phyloP scores from a whole-genome alignment of 2,329 filamentous ascomycete genomes.

The Metarhizium anisopliae region DNA sequence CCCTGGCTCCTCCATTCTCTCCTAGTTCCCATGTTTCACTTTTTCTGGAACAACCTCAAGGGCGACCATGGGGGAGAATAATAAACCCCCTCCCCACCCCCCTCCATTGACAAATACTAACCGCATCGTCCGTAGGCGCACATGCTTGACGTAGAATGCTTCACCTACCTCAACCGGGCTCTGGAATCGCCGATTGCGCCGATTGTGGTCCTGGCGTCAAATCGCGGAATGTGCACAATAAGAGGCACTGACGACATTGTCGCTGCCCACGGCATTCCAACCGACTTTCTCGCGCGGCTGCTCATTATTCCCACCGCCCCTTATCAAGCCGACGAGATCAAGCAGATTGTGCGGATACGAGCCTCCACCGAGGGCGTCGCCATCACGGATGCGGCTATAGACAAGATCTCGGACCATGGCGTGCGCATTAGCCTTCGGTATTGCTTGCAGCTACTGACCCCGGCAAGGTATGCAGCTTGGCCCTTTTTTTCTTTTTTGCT shows the following conservation, averaged over 20 bases:
- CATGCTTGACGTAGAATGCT: constrained; percentile 99
- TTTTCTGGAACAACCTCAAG: neutral
- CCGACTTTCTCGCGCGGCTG: constrained; percentile 85
- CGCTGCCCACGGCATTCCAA: constrained; percentile 86
- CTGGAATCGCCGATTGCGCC: constrained; percentile 90
- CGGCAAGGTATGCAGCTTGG: constrained; percentile 52
- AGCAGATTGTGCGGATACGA: constrained; percentile 79
- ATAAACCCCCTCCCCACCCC: neutral
- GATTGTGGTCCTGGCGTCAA: constrained; percentile 95
- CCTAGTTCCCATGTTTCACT: neutral
- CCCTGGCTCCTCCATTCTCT: neutral
- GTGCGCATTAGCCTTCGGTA: constrained; percentile 86
- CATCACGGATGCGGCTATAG: constrained; percentile 73
- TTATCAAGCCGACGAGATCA: constrained; percentile 83
- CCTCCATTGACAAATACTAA: neutral
- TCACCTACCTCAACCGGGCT: constrained; percentile 98
- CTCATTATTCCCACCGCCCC: constrained; percentile 93
- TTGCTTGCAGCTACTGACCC: constrained; percentile 83
- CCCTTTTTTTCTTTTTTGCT: neutral
- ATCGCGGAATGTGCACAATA: constrained; percentile 88
- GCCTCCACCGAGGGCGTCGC: constrained; percentile 72
- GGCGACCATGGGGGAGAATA: neutral
- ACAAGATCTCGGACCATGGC: constrained; percentile 79
- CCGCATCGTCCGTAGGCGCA: constrained; percentile 56
- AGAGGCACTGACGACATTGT: constrained; percentile 75